Conservation (phyloP, 2,329 filamentous ascomycete genomes). For the Aspergillus versicolor region DNA sequence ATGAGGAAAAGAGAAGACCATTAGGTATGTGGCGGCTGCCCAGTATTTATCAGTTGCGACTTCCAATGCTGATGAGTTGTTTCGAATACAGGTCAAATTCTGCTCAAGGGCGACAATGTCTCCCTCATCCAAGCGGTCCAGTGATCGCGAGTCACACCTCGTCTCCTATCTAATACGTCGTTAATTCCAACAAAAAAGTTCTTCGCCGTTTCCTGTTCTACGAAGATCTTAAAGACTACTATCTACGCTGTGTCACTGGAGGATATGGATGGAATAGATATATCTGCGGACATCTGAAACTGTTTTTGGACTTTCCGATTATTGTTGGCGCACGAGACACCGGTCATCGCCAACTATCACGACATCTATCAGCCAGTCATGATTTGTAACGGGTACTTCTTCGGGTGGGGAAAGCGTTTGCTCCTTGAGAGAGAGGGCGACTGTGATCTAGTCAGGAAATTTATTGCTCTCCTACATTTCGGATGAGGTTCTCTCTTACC, state of each 20-base stretch:
- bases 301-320: constrained; percentile 19
- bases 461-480: constrained; percentile 6
- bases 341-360: constrained; percentile 70
- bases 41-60: neutral
- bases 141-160: constrained; percentile 17
- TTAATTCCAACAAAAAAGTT: constrained; percentile 10
- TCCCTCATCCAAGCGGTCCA: constrained; percentile 68
- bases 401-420: constrained; percentile 70
- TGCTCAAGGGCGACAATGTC: constrained; percentile 86
- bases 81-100: constrained; percentile 66
- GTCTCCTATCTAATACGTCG: constrained; percentile 1
- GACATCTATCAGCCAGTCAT: constrained; percentile 79
- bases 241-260: constrained; percentile 19
- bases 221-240: constrained; percentile 13
- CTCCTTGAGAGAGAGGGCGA: constrained; percentile 81
- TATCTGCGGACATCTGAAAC: constrained; percentile 18
- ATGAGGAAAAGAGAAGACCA: constrained; percentile 73
- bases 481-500: constrained; percentile 45
- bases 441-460: constrained; percentile 42
- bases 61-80: constrained; percentile 11
- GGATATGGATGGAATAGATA: constrained; percentile 21
- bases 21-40: constrained; percentile 61
- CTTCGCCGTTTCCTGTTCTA: constrained; percentile 11
- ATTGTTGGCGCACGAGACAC: constrained; percentile 41
- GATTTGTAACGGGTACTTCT: constrained; percentile 69